Base-by-base conservation (phyloP, 108 stramenopile genomes). In the Skeletonema tropicum region DNA sequence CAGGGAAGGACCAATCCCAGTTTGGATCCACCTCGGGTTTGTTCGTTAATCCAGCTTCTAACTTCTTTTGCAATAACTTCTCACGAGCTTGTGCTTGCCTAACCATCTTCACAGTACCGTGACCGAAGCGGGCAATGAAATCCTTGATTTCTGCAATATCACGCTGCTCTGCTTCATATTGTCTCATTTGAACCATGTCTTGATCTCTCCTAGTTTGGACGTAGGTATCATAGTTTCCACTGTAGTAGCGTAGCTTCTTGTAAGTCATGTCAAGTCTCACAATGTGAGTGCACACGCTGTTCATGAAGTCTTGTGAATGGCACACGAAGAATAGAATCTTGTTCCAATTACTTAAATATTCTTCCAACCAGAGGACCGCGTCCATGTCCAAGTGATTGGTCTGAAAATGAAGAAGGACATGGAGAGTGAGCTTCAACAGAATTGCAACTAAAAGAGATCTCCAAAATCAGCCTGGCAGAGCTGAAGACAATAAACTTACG, bases 91-190 rank as follows among this genome's bases (percentile, higher is more conserved):
- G 94, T 29, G 95, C 94, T 83, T 97, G 95, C 49, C 94, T 90
- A 13, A 96, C 95, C 95, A 97, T 92, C 70, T 97, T 97, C n/a
- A 90, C 94, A 15, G 95, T 96, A 29, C 95, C 95, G 80, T 96
- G 94, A 89, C 95, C 97, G 88, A 96, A 96, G 21, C 94, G 87
- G n/a, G 95, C 92, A 83, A 97, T 97, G 71, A 92, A 92, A 14
- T 63, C 87, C 75, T 86, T 65, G 41, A 88, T 89, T 55, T 83
- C 86, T 12, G 65, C 17, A 42, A 79, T 39, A 63, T 91, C 85
- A 38, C 90, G 85, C 59, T 85, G 88, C 12, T 85, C 70, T 12
- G 90, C 90, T 58, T 91, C 90, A 29, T 85, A 74, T 7, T 85
- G 89, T 59, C 89, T 86, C 21, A 83, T 67, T 35, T 92, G 75